Evolutionary conservation across 768 basidiomycete species (phyloP), one percentile per base, ranked within the genome.

Genomic region (Hortiboletus campestris): DNA sequence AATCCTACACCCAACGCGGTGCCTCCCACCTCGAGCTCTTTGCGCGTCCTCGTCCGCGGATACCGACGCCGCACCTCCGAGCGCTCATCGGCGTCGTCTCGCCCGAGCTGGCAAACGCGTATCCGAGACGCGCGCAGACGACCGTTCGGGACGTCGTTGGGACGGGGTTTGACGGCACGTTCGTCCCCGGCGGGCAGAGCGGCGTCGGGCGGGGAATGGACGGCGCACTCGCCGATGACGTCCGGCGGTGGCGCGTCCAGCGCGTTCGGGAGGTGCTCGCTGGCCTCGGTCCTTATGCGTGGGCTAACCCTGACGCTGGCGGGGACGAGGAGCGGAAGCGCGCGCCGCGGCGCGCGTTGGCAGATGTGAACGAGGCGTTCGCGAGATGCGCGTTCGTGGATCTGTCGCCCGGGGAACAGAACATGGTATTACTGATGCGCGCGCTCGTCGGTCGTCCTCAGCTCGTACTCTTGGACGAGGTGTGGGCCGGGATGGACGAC

Each of bases 401-500:
- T 39, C 77, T 95, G 7, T 77, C 87, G 0, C 77, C 83, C 0
- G 88, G 85, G 0, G 89, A 90, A 66, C 95, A 96, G 72, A 81
- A 85, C 43, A 71, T 95, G 43, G 83, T 93, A 19, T 74, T 98
- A 36, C 78, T 98, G 41, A 85, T 95, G 80, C 84, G 94, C 17
- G 91, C 94, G 28, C 75, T 97, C 34, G 92, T 95, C 10, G 82
- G 82, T 14, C 74, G 78, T 14, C 89, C 91, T 4, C 81, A 80
- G 51, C 67, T 99, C 34, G 77, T 98, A 8, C 76, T 98, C 11
- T 73, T 98, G 39, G 96, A 99, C 65, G 96, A 99, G 68, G 90
- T 87, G 10, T 94, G 91, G 83, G 86, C 89, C 22, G 95, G 94
- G 25, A 95, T 98, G 91, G 91, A 91, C 59, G 85, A 83, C 42